Evolutionary conservation across 2,329 filamentous ascomycete species (phyloP).

Genomic region (Aspergillus sp.): DNA sequence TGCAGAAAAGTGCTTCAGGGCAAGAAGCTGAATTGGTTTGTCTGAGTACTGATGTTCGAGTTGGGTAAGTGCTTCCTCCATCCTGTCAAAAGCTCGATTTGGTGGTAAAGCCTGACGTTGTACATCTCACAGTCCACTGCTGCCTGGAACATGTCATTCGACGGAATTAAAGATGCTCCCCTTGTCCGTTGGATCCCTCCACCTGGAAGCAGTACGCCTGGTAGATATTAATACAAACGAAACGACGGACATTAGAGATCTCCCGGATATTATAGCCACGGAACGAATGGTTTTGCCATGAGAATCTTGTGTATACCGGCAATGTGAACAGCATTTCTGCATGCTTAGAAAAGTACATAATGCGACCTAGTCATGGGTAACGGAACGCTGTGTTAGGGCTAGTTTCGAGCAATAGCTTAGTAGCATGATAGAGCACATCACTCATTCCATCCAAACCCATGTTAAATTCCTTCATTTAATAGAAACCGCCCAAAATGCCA

Average conservation of each 20-base stretch:
- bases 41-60: conserved; percentile 49
- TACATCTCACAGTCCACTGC: conserved; percentile 38
- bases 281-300: conserved; percentile 9
- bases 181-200: conserved; percentile 43
- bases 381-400: no score
- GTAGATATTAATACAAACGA: conserved; percentile 50
- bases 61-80: conserved; percentile 41
- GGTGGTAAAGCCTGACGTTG: no score
- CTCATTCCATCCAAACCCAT: no score
- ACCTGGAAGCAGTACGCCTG: conserved; percentile 46
- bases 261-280: conserved; percentile 47
- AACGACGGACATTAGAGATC: conserved; percentile 47
- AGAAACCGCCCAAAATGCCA: no score
- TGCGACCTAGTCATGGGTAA: no score
- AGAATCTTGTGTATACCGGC: background rate
- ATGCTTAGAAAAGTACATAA: no score
- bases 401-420: no score
- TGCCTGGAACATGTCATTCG: conserved; percentile 49
- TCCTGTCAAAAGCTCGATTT: no score
- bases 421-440: no score
- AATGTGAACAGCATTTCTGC: no score
- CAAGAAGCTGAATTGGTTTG: conserved; percentile 48
- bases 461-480: no score
- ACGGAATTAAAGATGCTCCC: conserved; percentile 49
- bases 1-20: conserved; percentile 43